Conservation (phyloP, 805 yeast species). For the Hanseniaspora thailandica region DNA sequence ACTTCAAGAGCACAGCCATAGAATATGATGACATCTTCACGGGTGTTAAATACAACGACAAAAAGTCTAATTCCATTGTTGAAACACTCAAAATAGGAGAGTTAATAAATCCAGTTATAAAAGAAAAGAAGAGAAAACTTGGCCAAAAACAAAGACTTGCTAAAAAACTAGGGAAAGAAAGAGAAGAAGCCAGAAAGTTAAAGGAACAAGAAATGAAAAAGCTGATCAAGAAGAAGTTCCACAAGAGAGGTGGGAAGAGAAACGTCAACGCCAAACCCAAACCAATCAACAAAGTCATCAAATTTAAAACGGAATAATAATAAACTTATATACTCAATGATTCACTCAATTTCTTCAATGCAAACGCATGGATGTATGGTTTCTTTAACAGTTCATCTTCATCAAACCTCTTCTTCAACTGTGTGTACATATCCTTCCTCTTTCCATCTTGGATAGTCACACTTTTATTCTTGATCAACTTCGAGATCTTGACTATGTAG, state of each 20-base stretch:
- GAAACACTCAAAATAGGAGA: conserved; percentile 17
- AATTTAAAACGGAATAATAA: conserved; percentile 11
- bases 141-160: conserved; percentile 28
- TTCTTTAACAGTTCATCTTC: not conserved
- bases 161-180: conserved; percentile 20
- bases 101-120: conserved; percentile 14
- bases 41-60: not conserved
- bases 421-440: not conserved
- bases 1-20: not conserved
- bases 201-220: conserved; percentile 22
- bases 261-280: conserved; percentile 21
- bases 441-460: not conserved
- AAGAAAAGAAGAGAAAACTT: conserved; percentile 22
- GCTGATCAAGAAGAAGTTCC: conserved; percentile 26
- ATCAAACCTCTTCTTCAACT: not conserved
- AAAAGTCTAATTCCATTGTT: conserved; percentile 17
- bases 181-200: conserved; percentile 22
- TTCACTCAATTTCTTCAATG: not conserved
- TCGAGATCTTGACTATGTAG: conserved; percentile 1
- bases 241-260: conserved; percentile 30
- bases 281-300: conserved; percentile 7
- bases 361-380: not conserved
- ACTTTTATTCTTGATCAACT: not conserved
- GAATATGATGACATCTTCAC: not conserved
- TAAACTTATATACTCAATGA: not conserved